Base-by-base conservation (phyloP, 257 asterid species). In the Solanum piurae region DNA sequence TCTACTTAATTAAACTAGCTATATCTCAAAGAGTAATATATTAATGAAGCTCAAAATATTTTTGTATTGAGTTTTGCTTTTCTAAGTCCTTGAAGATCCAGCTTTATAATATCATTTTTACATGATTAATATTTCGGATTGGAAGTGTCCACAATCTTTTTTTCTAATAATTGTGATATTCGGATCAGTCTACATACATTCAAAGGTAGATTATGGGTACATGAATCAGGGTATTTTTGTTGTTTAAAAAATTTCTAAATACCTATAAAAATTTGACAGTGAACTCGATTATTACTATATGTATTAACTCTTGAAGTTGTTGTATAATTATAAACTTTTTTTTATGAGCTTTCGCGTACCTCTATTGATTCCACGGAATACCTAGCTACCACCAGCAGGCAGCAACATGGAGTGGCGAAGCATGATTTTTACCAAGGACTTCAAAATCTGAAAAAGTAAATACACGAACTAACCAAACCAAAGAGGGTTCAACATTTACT, bases 41-140 rank as follows among this genome's bases (percentile, higher is more conserved):
- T 25, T 68, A 69, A 74, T 74, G 60, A 58, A 40, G 69, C 60
- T 46, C 31, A 21, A 46, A 34, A 14, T 21, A 16, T 34, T 25
- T 44, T 71, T 69, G 82, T 25, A 16, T 29, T 82, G 38, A 66
- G 18, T 29, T 62, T 66, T 52, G 52, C 12, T 84, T 75, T 55
- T 87, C 27, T 86, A 87, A 60, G 29, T 80, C 88, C 87, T 34
- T 66, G n/a, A 46, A 86, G 36, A 85, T 83, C 86, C 82, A 83
- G 71, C 52, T 76, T 38, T 84, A 73, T 69, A 87, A 75, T 86
- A 62, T 74, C 14, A 87, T 21, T 85, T 44, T 20, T 60, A 25
- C n/a, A 87, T 75, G 55, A 66, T 75, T 33, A 77, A 25, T 77
- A 8, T 27, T 55, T 55, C 64, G n/a, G 8, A 27, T 25, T 44